Evolutionary conservation across 805 yeast genomes (phyloP), one percentile per base, ranked within the genome.

Genomic region (Scheffersomyces amazonensis): DNA sequence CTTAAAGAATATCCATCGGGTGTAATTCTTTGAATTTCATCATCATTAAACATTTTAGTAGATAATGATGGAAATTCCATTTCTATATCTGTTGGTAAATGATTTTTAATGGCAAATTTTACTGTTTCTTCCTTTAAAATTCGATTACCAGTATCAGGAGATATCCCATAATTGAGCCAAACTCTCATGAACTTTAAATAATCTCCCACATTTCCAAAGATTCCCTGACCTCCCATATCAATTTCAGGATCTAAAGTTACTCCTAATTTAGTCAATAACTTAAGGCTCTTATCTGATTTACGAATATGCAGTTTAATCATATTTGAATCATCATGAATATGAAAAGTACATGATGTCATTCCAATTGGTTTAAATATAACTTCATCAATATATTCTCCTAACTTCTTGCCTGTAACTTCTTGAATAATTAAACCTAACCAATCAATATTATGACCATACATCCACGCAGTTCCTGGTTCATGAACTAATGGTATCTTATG

Each of bases 181-280:
- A 65, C 44, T 29, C 73, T 54, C 18, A 69, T 47, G 32, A 66
- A 66, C 37, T 57, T 64, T 41, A 69, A 51, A 39, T 59, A 69
- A 46, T 68, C 74, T 2, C 49, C 56, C 1, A 61, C 62, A 2
- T 60, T 58, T 1, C 69, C 66, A 37, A 57, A 62, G 35, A 65
- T 54, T 2, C 74, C 74, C 37, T 61, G 70, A n/a, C 74, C 74
- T 6, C 73, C 74, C 65, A 66, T 60, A 41, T 68, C 72, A 7
- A 64, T 36, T 28, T 24, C 43, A 16, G 54, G 54, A 29, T 49
- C 62, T 37, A 46, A 40, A 2, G 50, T 44, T 21, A 52, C 50
- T 11, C 52, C 48, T 24, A 50, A 46, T 13, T 34, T 37, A 13
- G 32, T 42, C 27, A 44, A 37, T 19, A 45, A 40, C n/a, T 38